These are phyloP conservation scores for Gamsiella multidivaricata DNA, from an alignment of 192 early-diverging fungal genomes.

Conservation along the genomic window DNA sequence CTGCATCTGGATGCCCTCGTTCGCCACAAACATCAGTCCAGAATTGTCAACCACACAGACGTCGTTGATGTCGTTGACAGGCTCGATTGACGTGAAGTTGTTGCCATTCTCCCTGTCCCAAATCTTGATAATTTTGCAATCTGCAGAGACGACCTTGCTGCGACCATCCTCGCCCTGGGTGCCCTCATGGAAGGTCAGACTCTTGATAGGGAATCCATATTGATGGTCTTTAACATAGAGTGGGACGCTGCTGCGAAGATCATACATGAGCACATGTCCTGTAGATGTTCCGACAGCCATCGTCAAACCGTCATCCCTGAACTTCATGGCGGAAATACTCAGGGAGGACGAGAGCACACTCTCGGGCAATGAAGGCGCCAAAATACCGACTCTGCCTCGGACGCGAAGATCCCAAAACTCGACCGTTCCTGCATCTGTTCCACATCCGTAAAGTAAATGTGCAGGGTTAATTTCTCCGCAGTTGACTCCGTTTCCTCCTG, in stretches of 20 bases:
- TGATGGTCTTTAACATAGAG: slow-evolving; percentile 96
- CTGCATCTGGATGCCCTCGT: slow-evolving; percentile 93
- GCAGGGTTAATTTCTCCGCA: slow-evolving; percentile 86
- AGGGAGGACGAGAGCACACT: slow-evolving; percentile 36
- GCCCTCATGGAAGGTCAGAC: slow-evolving; percentile 80
- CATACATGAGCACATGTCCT: slow-evolving; percentile 93
- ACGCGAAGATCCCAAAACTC: slow-evolving; percentile 98
- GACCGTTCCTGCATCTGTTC: slow-evolving; percentile 85
- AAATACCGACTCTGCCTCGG: slow-evolving; percentile 76
- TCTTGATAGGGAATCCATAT: slow-evolving; percentile 94
- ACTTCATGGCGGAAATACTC: slow-evolving; percentile 76
- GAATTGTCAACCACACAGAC: slow-evolving; percentile 82
- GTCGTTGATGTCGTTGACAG: slow-evolving; percentile 93
- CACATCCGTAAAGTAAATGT: slow-evolving; percentile 93
- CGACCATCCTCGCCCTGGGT: slow-evolving; percentile 60
- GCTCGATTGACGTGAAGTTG: slow-evolving; percentile 92
- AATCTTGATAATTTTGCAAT: slow-evolving; percentile 92
- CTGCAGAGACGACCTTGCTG: slow-evolving; percentile 87
- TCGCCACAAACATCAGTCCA: slow-evolving; percentile 90
- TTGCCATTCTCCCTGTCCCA: slow-evolving; percentile 90
- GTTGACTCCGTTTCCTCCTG: slow-evolving; percentile 73
- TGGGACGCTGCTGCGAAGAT: slow-evolving; percentile 87
- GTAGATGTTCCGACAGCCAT: slow-evolving; percentile 89
- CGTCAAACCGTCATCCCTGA: slow-evolving; percentile 86
- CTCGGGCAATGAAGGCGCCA: slow-evolving; percentile 64